phyloP scores from a whole-genome alignment of 1,284 basidiomycete genomes.

The Schizophyllum amplum region DNA sequence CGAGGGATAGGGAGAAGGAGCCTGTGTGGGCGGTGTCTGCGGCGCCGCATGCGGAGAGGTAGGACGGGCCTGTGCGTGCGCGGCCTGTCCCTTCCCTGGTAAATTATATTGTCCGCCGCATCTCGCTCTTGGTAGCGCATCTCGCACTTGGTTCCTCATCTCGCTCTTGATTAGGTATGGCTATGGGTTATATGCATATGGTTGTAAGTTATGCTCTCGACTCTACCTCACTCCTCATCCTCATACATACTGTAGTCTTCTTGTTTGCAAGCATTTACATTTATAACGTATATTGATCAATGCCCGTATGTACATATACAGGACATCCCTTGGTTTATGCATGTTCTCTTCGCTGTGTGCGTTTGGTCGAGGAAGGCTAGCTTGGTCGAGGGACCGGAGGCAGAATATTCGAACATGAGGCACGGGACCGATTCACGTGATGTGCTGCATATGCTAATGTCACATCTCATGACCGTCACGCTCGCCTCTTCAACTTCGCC shows the following conservation, averaged over 20 bases:
- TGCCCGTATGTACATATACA: not conserved
- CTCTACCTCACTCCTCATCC: not conserved
- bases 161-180: not conserved
- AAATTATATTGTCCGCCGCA: not conserved
- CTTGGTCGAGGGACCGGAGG: too few species aligned
- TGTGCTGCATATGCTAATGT: too few species aligned
- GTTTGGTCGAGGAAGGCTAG: too few species aligned
- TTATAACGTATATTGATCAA: not conserved
- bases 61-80: not conserved
- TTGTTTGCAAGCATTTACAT: not conserved
- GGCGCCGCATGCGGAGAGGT: not conserved
- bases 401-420: not conserved
- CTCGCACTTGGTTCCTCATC: too few species aligned
- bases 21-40: not conserved
- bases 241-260: not conserved
- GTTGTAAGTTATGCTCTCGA: not conserved
- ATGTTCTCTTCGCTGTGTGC: too few species aligned
- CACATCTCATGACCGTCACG: not conserved
- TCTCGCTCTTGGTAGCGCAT: not conserved
- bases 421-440: not conserved
- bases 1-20: not conserved
- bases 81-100: not conserved
- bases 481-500: not conserved
- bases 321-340: not conserved
- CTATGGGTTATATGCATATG: not conserved